phyloP scores from a whole-genome alignment of 306 rosid genomes.

The Castanopsis chinensis region DNA sequence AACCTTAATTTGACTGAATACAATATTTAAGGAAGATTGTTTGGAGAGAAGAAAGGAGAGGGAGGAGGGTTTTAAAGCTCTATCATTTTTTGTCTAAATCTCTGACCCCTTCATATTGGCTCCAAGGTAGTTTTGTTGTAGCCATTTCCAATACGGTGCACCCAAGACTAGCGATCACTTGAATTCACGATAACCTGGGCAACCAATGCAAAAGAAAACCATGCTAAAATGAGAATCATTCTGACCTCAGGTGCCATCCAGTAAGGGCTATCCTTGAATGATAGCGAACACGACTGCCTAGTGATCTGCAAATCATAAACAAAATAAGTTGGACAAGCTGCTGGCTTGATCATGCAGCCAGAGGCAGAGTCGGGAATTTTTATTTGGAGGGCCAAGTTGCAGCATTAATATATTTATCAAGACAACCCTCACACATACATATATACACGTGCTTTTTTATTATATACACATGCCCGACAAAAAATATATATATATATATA shows the following conservation, averaged over 20 bases:
- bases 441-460: too few relatives aligned
- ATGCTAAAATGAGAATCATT: slow-evolving; percentile 11
- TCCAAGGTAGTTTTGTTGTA: slow-evolving; percentile 98
- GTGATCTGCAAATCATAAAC: slow-evolving; percentile 59
- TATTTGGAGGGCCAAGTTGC: too few relatives aligned
- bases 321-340: slow-evolving; percentile 20
- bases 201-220: slow-evolving; percentile 23
- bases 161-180: slow-evolving; percentile 88
- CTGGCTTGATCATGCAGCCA: slow-evolving; percentile 25
- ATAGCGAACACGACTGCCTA: slow-evolving; percentile 84
- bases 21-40: not conserved
- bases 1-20: not conserved
- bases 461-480: too few relatives aligned
- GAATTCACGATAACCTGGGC: slow-evolving; percentile 81
- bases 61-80: not conserved
- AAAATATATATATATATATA: too few relatives aligned
- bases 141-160: slow-evolving; percentile 99
- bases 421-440: too few relatives aligned
- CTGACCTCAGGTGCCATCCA: slow-evolving; percentile 99
- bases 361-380: too few relatives aligned
- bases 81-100: slow-evolving; percentile 9
- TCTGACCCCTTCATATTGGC: slow-evolving; percentile 98
- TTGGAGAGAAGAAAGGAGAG: not conserved
- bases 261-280: slow-evolving; percentile 97
- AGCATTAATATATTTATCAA: too few relatives aligned